These are phyloP conservation scores for Capronia coronata DNA, from an alignment of 2,329 filamentous ascomycete genomes.

Conservation along the genomic window DNA sequence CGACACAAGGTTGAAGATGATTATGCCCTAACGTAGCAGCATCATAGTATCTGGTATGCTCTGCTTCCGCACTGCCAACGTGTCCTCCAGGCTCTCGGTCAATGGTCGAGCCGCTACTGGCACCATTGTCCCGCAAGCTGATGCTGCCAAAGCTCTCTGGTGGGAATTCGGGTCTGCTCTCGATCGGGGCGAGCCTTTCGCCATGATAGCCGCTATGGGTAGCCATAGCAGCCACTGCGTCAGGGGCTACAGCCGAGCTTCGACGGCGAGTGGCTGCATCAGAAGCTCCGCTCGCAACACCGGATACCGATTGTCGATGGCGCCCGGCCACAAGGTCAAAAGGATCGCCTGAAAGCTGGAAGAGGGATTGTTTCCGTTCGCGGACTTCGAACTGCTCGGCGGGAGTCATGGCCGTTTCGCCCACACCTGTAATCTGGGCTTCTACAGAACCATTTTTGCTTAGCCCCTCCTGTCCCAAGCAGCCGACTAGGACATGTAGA, in stretches of 20 bases:
- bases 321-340: slow-evolving; percentile 22
- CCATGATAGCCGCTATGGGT: slow-evolving; percentile 20
- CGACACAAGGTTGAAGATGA: slow-evolving; percentile 5
- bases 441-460: not conserved
- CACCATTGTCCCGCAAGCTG: slow-evolving; percentile 1
- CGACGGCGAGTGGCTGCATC: slow-evolving; percentile 24
- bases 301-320: slow-evolving; percentile 25
- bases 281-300: slow-evolving; percentile 17
- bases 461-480: not conserved
- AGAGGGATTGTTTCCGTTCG: slow-evolving; percentile 25
- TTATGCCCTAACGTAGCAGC: slow-evolving; percentile 14
- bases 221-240: slow-evolving; percentile 10
- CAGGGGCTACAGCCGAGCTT: slow-evolving; percentile 27
- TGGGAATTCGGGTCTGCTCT: slow-evolving; percentile 18
- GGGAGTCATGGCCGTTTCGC: slow-evolving; percentile 20
- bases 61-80: not conserved
- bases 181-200: slow-evolving; percentile 21
- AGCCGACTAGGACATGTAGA: not conserved
- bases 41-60: slow-evolving; percentile 14
- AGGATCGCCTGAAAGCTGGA: slow-evolving; percentile 25
- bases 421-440: slow-evolving; percentile 16
- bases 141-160: not conserved
- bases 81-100: slow-evolving; percentile 4
- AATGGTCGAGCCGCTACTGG: slow-evolving; percentile 5
- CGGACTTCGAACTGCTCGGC: slow-evolving; percentile 26